Percentiles rank a stretch among this genome's conserved stretches.
Evolutionary conservation across 2,329 filamentous ascomycete genomes (phyloP).

Genomic region (Alternaria ventricosa): DNA sequence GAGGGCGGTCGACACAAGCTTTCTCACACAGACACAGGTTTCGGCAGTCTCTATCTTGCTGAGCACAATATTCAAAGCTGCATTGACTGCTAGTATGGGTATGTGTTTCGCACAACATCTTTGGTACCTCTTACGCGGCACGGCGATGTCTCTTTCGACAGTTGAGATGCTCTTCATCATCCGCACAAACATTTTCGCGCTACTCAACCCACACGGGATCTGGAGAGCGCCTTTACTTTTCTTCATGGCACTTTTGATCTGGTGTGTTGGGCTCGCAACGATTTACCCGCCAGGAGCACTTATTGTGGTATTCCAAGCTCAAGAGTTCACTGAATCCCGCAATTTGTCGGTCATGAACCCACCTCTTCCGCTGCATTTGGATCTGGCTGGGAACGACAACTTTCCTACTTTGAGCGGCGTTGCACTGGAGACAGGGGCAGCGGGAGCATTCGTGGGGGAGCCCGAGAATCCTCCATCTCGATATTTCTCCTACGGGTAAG

Average conservation of each 20-base stretch:
- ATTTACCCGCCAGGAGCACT: background rate
- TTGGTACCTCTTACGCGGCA: background rate
- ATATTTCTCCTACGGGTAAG: background rate
- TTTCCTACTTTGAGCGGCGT: background rate
- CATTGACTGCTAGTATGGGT: background rate
- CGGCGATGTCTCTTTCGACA: background rate
- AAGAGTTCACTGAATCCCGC: background rate
- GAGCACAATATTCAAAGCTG: background rate
- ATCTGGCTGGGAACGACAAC: background rate
- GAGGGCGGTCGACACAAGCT: fast-evolving
- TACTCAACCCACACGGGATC: background rate
- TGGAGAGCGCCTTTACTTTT: background rate
- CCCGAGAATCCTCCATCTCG: too few species aligned
- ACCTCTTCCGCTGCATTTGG: background rate
- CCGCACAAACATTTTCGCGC: fast-evolving
- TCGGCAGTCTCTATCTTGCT: background rate
- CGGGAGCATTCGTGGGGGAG: too few species aligned
- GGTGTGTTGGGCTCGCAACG: background rate
- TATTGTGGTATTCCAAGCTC: background rate
- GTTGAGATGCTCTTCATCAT: background rate
- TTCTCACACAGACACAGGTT: background rate
- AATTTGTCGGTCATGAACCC: background rate
- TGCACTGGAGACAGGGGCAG: too few species aligned
- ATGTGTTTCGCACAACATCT: background rate
- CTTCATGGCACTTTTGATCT: background rate